A percentile compares a stretch with the other conserved stretches of the same genome.
phyloP scores from a whole-genome alignment of 2,329 filamentous ascomycete genomes.

The Torrubiella hemipterigena region DNA sequence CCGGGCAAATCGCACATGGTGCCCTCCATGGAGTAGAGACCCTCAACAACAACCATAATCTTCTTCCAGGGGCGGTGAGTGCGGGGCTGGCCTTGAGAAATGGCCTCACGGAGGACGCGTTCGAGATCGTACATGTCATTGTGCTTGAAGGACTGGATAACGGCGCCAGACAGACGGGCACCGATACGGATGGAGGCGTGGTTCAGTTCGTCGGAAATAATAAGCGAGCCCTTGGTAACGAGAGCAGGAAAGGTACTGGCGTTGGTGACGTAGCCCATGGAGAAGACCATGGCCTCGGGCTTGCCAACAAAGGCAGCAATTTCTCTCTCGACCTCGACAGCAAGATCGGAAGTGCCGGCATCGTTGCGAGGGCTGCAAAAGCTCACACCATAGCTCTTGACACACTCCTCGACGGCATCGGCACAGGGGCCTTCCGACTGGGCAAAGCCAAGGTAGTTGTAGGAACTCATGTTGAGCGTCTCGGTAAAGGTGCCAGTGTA shows the following conservation, averaged over 20 bases:
- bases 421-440: conserved; percentile 96
- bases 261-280: conserved; percentile 98
- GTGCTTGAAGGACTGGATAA: conserved; percentile 95
- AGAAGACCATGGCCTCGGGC: conserved; percentile 90
- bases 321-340: conserved; percentile 78
- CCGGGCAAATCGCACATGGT: conserved; percentile 97
- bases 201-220: conserved; percentile 95
- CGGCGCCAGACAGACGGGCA: conserved; percentile 83
- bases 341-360: conserved; percentile 75
- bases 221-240: conserved; percentile 82
- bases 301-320: conserved; percentile 91
- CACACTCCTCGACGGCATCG: conserved; percentile 76
- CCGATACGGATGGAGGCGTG: conserved; percentile 96
- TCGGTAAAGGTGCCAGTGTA: conserved; percentile 85
- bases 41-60: conserved; percentile 91
- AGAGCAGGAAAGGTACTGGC: conserved; percentile 85
- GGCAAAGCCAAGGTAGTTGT: conserved; percentile 97
- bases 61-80: conserved; percentile 99
- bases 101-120: conserved; percentile 74
- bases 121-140: conserved; percentile 90
- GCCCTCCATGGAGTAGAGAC: conserved; percentile 98
- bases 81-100: conserved; percentile 91
- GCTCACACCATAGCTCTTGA: conserved; percentile 77
- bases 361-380: conserved; percentile 74
- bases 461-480: conserved; percentile 97